Evolutionary conservation across 1,284 basidiomycete species (phyloP).

Genomic region (Grifola frondosa): DNA sequence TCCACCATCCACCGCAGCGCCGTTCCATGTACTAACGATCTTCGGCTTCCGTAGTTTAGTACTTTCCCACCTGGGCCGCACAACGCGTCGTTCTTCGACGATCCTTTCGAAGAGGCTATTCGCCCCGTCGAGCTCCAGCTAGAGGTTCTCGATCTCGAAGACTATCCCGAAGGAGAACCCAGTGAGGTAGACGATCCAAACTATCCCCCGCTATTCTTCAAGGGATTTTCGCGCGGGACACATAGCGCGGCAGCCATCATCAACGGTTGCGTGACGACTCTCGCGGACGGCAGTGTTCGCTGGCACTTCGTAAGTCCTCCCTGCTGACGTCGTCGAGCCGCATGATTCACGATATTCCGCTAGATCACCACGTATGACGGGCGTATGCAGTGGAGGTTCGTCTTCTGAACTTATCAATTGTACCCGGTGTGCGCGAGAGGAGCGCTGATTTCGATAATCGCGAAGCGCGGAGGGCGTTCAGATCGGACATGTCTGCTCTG

Average conservation of each 20-base stretch:
- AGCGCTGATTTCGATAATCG: background rate
- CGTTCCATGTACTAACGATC: background rate
- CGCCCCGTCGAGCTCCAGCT: slow-evolving; percentile 59
- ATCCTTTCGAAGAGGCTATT: slow-evolving; percentile 61
- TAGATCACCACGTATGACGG: slow-evolving; percentile 27
- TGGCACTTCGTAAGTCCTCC: slow-evolving; percentile 62
- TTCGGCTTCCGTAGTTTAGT: slow-evolving; percentile 32
- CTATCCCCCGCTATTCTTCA: slow-evolving; percentile 55
- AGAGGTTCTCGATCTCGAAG: slow-evolving; percentile 39
- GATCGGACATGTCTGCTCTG: slow-evolving; percentile 59
- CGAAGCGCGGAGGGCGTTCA: slow-evolving; percentile 60
- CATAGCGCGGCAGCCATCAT: slow-evolving; percentile 41
- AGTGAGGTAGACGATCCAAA: slow-evolving; percentile 22
- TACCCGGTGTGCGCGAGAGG: background rate
- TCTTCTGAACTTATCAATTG: background rate
- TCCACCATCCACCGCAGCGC: background rate
- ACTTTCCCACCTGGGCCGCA: slow-evolving; percentile 38
- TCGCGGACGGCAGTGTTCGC: slow-evolving; percentile 49
- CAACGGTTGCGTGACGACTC: slow-evolving; percentile 57
- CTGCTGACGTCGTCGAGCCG: background rate
- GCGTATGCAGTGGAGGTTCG: slow-evolving; percentile 27
- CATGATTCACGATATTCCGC: background rate
- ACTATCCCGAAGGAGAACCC: slow-evolving; percentile 16
- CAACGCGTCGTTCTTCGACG: slow-evolving; percentile 52
- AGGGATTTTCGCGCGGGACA: slow-evolving; percentile 46